These are phyloP conservation scores for Filobasidium wieringae DNA, from an alignment of 768 basidiomycete genomes.

Conservation along the genomic window DNA sequence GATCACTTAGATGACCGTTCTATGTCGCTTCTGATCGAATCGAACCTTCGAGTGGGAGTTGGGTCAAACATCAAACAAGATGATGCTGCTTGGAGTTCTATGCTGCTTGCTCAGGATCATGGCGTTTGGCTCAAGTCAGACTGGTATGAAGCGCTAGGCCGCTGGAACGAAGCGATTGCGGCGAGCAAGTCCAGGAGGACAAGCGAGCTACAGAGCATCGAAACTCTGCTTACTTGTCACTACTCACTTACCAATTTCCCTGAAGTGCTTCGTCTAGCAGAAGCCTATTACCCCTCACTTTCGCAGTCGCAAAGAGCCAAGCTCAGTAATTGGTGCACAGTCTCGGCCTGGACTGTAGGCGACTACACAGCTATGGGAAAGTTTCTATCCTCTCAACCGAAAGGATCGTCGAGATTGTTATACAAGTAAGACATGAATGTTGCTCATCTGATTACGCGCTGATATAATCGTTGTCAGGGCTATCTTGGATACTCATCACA, in stretches of 20 bases:
- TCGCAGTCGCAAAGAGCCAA: slow-evolving; percentile 27
- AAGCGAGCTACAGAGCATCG: background rate
- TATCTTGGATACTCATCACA: slow-evolving; percentile 32
- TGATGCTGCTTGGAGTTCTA: slow-evolving; percentile 6
- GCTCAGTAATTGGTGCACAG: slow-evolving; percentile 31
- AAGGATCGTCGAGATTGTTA: slow-evolving; percentile 33
- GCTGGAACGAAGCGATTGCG: slow-evolving; percentile 14
- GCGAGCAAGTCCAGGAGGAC: background rate
- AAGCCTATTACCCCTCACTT: slow-evolving; percentile 25
- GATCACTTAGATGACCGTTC: background rate
- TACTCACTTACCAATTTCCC: slow-evolving; percentile 31
- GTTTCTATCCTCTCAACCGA: slow-evolving; percentile 31
- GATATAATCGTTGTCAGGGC: slow-evolving; percentile 13
- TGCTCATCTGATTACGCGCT: background rate
- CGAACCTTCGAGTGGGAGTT: slow-evolving; percentile 12
- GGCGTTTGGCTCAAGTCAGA: slow-evolving; percentile 5
- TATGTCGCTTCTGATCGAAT: background rate
- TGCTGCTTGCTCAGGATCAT: slow-evolving; percentile 2
- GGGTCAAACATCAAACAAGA: slow-evolving; percentile 9
- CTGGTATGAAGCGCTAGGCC: slow-evolving; percentile 7
- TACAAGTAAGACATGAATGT: slow-evolving; percentile 24
- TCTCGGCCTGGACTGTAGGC: slow-evolving; percentile 31
- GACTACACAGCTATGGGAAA: slow-evolving; percentile 36
- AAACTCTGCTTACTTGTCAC: background rate
- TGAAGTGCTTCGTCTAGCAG: slow-evolving; percentile 25